Evolutionary conservation across 208 protist species (phyloP), one percentile per base, ranked within the genome.

Genomic region (Giardia duodenalis): DNA sequence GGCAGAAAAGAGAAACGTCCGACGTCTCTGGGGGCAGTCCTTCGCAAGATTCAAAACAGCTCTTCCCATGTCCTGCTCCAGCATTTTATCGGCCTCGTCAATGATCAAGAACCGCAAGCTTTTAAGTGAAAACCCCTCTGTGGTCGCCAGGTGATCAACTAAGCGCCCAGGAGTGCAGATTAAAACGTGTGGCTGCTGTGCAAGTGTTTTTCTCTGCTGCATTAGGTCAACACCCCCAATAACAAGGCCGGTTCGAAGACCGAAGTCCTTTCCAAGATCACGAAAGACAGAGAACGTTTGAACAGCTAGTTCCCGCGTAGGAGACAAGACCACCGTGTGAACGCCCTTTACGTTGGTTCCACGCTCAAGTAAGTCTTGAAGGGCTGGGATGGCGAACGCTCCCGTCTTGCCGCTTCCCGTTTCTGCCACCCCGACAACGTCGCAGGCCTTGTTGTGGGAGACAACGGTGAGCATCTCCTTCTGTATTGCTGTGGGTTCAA

Each of bases 291-390:
- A 2, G 45, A 98, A 97, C 92, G 99, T 99, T 95, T 99, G 98
- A 94, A 97, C 95, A 0, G 97, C 98, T 3, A 99, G 95, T 93
- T 99, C 98, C 88, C 98, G 96, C 0, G 98, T 99, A 0, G 98
- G 98, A 46, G 97, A 97, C 92, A 99, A 95, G 42, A 89, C 42
- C 39, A 89, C 4, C 3, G 57, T n/a, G 67, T n/a, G 0, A 30
- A 30, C 19, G 3, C 3, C 44, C 4, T 4, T 19, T 45, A 4
- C 42, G 86, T 89, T 19, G 19, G 4, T 89, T n/a, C 57, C 57
- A 67, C 57, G 57, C 4, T n/a, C 10, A 45, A 87, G 0, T 3
- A 92, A 48, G 44, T 97, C 96, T 0, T 95, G 93, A 30, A 97
- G 94, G 0, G 95, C 96, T 1, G 97, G 97, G 44, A 97, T 95